phyloP scores from a whole-genome alignment of 2,329 filamentous ascomycete species.

The Ascochyta pisi region DNA sequence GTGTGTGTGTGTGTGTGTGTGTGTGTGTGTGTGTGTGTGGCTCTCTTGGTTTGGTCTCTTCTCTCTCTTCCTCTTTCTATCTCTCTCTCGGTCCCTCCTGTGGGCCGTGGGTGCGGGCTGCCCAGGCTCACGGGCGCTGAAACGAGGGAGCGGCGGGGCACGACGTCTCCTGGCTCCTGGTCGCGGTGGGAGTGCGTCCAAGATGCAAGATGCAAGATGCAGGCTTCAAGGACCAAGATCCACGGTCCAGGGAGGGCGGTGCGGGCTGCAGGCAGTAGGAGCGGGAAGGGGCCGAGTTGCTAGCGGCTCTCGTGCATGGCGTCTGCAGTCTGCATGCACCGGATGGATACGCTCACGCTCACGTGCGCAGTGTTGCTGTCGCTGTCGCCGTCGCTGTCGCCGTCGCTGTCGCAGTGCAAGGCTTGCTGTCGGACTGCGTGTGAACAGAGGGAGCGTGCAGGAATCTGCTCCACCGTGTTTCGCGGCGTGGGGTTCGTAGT shows the following conservation, averaged over 20 bases:
- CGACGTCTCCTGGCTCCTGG: slow-evolving; percentile 3
- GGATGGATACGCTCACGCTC: background rate
- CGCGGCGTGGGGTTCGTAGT: slow-evolving; percentile 9
- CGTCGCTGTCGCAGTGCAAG: no score
- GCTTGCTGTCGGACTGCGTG: background rate
- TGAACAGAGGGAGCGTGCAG: slow-evolving; percentile 19
- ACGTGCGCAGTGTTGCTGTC: no score
- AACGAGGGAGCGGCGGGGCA: slow-evolving; percentile 5
- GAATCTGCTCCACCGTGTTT: slow-evolving; percentile 11
- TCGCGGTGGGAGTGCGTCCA: background rate
- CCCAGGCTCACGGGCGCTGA: background rate
- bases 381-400: no score
- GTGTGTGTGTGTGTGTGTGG: no score
- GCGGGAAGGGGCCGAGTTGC: slow-evolving; percentile 29
- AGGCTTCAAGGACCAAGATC: no score
- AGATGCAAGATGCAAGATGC: no score
- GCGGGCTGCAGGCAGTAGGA: slow-evolving; percentile 18
- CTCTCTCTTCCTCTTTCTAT: background rate
- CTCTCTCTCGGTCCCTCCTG: background rate
- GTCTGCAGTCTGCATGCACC: background rate
- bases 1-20: no score
- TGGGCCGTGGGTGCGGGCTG: background rate
- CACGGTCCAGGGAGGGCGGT: slow-evolving; percentile 13
- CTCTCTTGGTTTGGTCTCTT: no score
- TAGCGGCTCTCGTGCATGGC: slow-evolving; percentile 16